Conservation (phyloP, 2,329 filamentous ascomycete genomes). For the Alternaria infectoria region DNA sequence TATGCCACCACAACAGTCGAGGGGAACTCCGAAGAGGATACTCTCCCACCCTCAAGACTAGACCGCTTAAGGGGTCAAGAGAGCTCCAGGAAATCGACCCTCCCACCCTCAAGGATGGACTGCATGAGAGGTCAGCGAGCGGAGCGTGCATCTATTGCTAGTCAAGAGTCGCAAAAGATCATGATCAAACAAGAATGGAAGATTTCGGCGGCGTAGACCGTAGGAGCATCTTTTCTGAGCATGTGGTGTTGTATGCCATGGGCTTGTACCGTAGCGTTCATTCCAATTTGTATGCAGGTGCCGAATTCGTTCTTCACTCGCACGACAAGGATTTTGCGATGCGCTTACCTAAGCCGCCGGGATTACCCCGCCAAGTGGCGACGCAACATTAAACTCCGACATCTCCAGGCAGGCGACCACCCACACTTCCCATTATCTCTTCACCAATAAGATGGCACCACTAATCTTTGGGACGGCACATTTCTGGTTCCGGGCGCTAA, state of each 20-base stretch:
- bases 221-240: background rate
- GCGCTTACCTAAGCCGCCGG: background rate
- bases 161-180: constrained; percentile 3
- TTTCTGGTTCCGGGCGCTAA: background rate
- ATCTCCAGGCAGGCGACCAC: constrained; percentile 3
- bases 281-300: background rate
- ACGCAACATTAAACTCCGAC: constrained; percentile 1
- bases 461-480: background rate
- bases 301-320: background rate
- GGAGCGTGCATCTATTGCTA: constrained; percentile 5
- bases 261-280: background rate
- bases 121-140: background rate
- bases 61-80: background rate
- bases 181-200: constrained; percentile 4
- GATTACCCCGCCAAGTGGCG: constrained; percentile 5
- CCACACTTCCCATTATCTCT: background rate
- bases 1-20: background rate
- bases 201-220: background rate
- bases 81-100: background rate
- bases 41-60: background rate
- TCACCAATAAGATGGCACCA: background rate
- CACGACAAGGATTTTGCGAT: background rate
- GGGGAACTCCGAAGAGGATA: background rate
- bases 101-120: background rate
- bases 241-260: background rate